A percentile compares a stretch with the other conserved stretches of the same genome.
Conservation (phyloP, 2,329 filamentous ascomycete species). For the Aspergillus fumigatiaffinis region DNA sequence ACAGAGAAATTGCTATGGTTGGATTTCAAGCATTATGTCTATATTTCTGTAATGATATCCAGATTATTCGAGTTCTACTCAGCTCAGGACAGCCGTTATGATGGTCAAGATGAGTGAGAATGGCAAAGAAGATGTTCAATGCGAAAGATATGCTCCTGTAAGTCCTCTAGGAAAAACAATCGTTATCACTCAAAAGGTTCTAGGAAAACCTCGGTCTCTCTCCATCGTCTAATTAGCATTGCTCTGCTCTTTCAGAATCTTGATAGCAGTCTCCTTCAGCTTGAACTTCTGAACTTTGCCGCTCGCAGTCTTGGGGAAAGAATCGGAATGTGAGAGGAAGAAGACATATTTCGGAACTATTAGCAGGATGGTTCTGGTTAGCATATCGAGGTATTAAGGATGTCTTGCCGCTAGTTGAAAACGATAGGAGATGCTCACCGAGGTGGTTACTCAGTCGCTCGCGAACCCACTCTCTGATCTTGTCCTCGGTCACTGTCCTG, state of each 20-base stretch:
- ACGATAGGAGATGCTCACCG: slow-evolving; percentile 39
- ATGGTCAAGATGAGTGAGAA: neutral
- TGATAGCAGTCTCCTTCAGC: slow-evolving; percentile 63
- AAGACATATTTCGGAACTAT: slow-evolving; percentile 83
- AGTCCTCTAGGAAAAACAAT: neutral
- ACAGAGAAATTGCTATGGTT: neutral
- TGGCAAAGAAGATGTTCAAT: neutral
- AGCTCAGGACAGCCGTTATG: neutral
- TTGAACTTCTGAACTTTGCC: slow-evolving; percentile 97
- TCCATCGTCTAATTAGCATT: neutral
- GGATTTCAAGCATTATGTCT: neutral
- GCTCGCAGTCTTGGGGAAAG: slow-evolving; percentile 92
- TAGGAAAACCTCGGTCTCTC: neutral
- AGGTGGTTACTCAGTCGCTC: slow-evolving; percentile 67
- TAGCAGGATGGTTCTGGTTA: neutral
- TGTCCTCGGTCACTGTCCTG: slow-evolving; percentile 49
- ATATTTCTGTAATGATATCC: neutral
- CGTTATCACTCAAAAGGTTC: too few relatives aligned
- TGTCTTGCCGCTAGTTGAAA: neutral
- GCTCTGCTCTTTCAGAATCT: slow-evolving; percentile 39
- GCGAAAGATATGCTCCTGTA: neutral
- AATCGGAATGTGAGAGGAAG: slow-evolving; percentile 57
- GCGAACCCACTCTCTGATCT: slow-evolving; percentile 69
- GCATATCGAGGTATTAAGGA: neutral
- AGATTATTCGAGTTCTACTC: neutral